These are phyloP conservation scores for Nyssa sinensis DNA, from an alignment of 148 eudicot genomes.

Conservation along the genomic window DNA sequence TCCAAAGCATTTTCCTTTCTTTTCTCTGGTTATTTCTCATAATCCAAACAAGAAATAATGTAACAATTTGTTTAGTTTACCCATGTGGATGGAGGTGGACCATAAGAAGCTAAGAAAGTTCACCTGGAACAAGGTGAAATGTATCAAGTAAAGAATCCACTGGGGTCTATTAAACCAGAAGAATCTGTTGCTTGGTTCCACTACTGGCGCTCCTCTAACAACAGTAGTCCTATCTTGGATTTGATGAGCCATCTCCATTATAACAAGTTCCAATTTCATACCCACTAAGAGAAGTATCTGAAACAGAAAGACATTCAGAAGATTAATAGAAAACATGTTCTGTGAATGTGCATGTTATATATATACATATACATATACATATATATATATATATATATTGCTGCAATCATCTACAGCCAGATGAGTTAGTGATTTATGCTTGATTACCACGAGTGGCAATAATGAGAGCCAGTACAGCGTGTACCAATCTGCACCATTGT, in stretches of 20 bases:
- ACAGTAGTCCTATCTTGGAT: constrained; percentile 33
- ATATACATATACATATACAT: background rate
- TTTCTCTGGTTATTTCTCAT: no score
- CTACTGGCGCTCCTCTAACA: constrained; percentile 45
- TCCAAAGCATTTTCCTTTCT: no score
- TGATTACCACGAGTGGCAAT: constrained; percentile 37
- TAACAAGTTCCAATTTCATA: constrained; percentile 39
- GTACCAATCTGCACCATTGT: constrained; percentile 34
- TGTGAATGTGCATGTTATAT: no score
- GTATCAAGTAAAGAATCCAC: constrained; percentile 43
- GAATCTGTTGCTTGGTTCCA: constrained; percentile 34
- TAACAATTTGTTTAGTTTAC: no score
- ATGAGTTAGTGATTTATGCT: no score
- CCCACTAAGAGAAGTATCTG: constrained; percentile 40
- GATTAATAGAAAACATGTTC: no score
- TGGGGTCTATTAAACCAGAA: constrained; percentile 47
- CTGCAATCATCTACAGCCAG: no score
- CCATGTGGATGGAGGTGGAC: no score
- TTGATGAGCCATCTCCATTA: constrained; percentile 46
- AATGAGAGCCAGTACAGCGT: constrained; percentile 32
- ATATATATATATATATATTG: no score
- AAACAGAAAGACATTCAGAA: no score
- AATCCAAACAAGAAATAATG: no score
- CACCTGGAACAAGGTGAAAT: constrained; percentile 43
- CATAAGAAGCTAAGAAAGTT: background rate